Evolutionary conservation across 805 yeast genomes (phyloP).

Genomic region (Starmerella riodocensis): DNA sequence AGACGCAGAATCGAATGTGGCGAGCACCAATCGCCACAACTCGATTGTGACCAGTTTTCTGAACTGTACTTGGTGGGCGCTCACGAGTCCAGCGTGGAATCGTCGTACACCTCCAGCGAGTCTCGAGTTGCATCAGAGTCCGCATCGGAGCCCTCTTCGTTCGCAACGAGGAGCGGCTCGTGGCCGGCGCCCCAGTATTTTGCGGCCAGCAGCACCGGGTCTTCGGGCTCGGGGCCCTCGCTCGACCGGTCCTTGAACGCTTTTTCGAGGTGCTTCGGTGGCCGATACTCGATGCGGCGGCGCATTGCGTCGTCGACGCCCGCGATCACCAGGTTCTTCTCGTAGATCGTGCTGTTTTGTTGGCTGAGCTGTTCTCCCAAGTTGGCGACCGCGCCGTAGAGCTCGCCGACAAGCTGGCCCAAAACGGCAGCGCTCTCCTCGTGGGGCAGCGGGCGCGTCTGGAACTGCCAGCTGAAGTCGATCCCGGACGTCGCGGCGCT

Average conservation of each 20-base stretch:
- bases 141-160: no score
- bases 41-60: no score
- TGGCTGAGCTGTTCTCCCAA: background rate
- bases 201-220: background rate
- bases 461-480: constrained; percentile 6
- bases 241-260: background rate
- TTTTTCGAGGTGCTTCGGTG: constrained; percentile 5
- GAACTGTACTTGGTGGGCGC: no score
- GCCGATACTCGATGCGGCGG: constrained; percentile 8
- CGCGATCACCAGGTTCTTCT: constrained; percentile 5
- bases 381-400: constrained; percentile 2
- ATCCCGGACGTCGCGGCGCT: background rate
- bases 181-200: no score
- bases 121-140: no score
- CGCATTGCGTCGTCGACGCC: constrained; percentile 8
- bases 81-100: no score
- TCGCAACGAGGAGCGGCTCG: no score
- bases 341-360: background rate
- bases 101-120: no score
- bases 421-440: background rate
- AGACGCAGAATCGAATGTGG: no score
- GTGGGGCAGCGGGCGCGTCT: background rate
- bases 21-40: no score
- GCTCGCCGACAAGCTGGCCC: background rate
- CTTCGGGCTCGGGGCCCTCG: background rate